Percentiles rank a stretch among this genome's conserved stretches.
These are phyloP conservation scores for Acacia acuminata DNA, from an alignment of 306 rosid species.

Conservation along the genomic window DNA sequence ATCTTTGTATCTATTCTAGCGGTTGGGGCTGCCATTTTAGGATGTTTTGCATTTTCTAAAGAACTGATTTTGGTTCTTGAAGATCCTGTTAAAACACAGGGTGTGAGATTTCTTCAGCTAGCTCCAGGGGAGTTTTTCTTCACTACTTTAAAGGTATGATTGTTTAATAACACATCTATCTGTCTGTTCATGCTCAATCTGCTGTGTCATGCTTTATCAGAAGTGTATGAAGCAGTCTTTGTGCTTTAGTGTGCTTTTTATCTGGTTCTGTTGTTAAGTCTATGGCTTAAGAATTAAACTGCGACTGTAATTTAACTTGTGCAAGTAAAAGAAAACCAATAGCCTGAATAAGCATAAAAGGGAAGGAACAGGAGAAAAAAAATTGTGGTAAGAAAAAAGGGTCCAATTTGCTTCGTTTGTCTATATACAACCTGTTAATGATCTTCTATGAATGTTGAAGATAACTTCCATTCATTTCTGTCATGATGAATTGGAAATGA, in stretches of 20 bases:
- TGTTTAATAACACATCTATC: conserved; percentile 11
- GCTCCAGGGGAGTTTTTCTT: conserved; percentile 99
- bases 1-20: conserved; percentile 76
- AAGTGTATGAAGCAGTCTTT: conserved; percentile 7
- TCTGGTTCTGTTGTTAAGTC: neutral
- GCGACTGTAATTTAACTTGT: neutral
- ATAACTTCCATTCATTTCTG: neutral
- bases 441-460: neutral
- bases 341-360: neutral
- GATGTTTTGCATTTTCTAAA: conserved; percentile 90
- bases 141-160: conserved; percentile 78
- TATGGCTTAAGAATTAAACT: neutral
- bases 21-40: conserved; percentile 78
- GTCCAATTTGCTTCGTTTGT: neutral
- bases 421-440: neutral
- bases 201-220: conserved; percentile 20
- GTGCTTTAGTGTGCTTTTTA: neutral
- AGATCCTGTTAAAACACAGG: conserved; percentile 87
- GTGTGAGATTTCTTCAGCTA: conserved; percentile 91
- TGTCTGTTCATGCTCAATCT: neutral
- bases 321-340: conserved; percentile 9
- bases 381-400: neutral
- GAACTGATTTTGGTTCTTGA: conserved; percentile 75
- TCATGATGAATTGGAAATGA: conserved; percentile 5
- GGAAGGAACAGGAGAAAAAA: neutral